Evolutionary conservation across 176 grass and related monocot species (phyloP).

Genomic region (Chrysopogon serrulatus): DNA sequence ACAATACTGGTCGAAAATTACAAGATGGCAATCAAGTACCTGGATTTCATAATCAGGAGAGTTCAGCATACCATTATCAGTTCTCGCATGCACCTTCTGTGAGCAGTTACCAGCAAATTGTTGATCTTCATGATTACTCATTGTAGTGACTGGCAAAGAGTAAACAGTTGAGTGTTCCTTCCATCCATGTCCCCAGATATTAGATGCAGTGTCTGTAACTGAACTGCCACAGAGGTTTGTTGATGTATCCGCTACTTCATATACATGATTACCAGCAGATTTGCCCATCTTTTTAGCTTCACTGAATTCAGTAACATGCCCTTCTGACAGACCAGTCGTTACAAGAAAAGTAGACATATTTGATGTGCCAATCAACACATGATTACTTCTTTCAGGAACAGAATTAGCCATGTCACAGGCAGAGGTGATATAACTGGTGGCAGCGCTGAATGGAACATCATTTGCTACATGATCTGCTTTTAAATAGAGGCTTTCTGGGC

Average conservation of each 20-base stretch:
- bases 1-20: not conserved
- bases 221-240: not conserved
- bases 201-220: not conserved
- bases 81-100: not conserved
- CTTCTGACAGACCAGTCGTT: slow-evolving; percentile 23
- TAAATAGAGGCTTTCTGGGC: not conserved
- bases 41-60: not conserved
- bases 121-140: not conserved
- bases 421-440: slow-evolving; percentile 18
- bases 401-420: slow-evolving; percentile 1
- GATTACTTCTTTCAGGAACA: slow-evolving; percentile 10
- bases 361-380: not conserved
- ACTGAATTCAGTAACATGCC: slow-evolving; percentile 6
- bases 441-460: not conserved
- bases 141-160: not conserved
- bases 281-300: slow-evolving; percentile 4
- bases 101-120: too few relatives aligned
- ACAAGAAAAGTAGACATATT: slow-evolving; percentile 13
- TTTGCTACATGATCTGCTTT: slow-evolving; percentile 10
- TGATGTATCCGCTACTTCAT: slow-evolving; percentile 13
- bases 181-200: slow-evolving; percentile 21
- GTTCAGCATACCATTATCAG: not conserved
- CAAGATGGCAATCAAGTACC: slow-evolving; percentile 17
- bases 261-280: slow-evolving; percentile 21
- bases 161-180: slow-evolving; percentile 23